Evolutionary conservation across 371 early-diverging fungal species (phyloP), one percentile per base, ranked within the genome.

Genomic region (Actinomucor elegans): DNA sequence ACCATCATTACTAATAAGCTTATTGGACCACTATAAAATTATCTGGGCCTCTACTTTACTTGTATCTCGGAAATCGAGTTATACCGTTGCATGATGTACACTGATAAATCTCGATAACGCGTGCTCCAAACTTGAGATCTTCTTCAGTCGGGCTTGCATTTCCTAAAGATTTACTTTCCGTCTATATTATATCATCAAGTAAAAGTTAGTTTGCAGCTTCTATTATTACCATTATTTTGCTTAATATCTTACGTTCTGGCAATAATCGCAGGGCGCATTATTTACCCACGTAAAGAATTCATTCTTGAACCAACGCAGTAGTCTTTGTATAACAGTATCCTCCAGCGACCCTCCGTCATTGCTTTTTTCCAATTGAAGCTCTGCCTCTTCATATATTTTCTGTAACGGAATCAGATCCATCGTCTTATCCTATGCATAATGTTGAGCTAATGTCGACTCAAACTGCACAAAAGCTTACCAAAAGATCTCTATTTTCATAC

Each of bases 31-130:
- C n/a, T n/a, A n/a, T n/a, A n/a, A n/a, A n/a, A n/a, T n/a, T n/a
- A n/a, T n/a, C n/a, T n/a, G n/a, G n/a, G n/a, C n/a, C n/a, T n/a
- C n/a, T n/a, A n/a, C n/a, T n/a, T 57, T 69, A 80, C 83, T 82
- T 83, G 72, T 87, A 89, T 36, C 91, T 64, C 8, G 89, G 84
- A 69, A 90, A 90, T 2, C 88, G 73, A n/a, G 84, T 81, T 1
- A 48, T 44, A 2, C 55, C 29, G 1, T 26, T 7, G 55, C 89
- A 88, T 0, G 27, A 42, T 1, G 54, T 43, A 56, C 91, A 90
- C 17, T 47, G 40, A 61, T 81, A 87, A 0, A 69, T 29, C 50
- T 90, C 91, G 1, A 86, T 82, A n/a, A 68, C 32, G 17, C 48
- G 50, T n/a, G 85, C 88, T 17, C 75, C 85, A 46, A 75, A 68